A percentile compares a stretch with the other conserved stretches of the same genome.
Evolutionary conservation across 345 rosid species (phyloP).

Genomic region (Eucalyptus dawsonii): DNA sequence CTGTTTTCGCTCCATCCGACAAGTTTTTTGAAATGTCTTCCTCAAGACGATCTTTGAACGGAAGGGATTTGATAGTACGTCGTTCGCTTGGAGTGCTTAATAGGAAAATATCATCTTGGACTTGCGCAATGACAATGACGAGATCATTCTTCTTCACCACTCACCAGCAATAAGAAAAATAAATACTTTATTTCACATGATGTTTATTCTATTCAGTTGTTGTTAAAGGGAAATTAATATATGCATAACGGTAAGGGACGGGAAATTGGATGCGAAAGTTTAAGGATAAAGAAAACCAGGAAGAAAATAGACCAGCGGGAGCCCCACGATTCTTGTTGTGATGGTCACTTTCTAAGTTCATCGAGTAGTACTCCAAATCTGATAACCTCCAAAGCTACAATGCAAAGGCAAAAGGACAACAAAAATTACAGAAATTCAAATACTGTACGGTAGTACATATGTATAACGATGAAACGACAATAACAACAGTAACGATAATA

Average conservation of each 20-base stretch:
- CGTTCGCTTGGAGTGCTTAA: neutral
- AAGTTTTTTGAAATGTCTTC: neutral
- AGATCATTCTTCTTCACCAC: neutral
- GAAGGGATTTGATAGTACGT: neutral
- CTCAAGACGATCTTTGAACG: neutral
- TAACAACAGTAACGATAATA: neutral
- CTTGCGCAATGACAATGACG: neutral
- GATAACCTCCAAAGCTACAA: neutral
- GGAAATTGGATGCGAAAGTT: neutral
- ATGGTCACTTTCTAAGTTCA: neutral
- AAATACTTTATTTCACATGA: neutral
- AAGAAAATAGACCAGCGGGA: neutral
- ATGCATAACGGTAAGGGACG: neutral
- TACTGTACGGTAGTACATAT: neutral
- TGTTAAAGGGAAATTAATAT: neutral
- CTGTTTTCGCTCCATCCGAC: neutral
- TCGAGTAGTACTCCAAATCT: neutral
- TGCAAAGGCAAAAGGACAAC: neutral
- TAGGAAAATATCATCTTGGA: neutral
- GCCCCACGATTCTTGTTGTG: neutral
- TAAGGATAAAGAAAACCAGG: neutral
- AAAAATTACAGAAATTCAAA: neutral
- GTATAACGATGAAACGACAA: neutral
- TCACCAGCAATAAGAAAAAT: neutral
- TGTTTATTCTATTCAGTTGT: neutral